Conservation (phyloP, 495 filamentous ascomycete genomes). For the Podospora sp. region DNA sequence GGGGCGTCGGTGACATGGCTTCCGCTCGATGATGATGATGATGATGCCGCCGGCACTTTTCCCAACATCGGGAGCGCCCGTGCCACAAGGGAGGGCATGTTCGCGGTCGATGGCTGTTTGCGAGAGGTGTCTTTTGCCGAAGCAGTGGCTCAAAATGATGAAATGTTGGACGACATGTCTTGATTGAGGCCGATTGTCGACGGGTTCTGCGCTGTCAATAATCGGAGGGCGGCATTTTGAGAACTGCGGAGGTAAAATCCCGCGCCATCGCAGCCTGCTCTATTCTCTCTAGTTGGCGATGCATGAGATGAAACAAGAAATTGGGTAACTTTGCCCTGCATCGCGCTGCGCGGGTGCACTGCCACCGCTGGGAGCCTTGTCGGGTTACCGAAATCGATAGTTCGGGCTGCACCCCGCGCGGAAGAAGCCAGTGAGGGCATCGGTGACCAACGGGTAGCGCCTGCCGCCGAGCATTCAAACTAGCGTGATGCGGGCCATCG, state of each 20-base stretch:
- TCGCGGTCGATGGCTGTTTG: too few species aligned
- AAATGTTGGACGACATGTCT: too few species aligned
- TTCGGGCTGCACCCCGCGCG: constrained; percentile 1
- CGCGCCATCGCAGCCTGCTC: neutral
- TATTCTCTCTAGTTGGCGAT: neutral
- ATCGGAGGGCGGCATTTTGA: neutral
- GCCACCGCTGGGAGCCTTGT: constrained; percentile 11
- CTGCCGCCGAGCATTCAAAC: neutral
- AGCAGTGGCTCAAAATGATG: too few species aligned
- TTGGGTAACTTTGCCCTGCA: neutral
- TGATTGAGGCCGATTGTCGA: neutral
- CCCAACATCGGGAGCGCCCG: neutral
- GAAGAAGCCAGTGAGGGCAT: neutral
- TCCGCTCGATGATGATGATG: constrained; percentile 1
- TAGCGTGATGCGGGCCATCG: neutral
- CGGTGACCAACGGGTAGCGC: neutral
- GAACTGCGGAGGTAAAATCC: neutral
- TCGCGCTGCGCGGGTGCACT: constrained; percentile 7
- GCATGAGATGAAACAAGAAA: neutral
- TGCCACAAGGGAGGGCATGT: neutral
- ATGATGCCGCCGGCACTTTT: neutral
- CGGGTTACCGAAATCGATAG: neutral
- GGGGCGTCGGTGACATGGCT: constrained; percentile 11
- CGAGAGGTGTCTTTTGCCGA: neutral
- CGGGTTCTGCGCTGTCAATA: neutral